These are phyloP conservation scores for Sporothrix euskadiensis DNA, from an alignment of 2,329 filamentous ascomycete genomes.

Conservation along the genomic window DNA sequence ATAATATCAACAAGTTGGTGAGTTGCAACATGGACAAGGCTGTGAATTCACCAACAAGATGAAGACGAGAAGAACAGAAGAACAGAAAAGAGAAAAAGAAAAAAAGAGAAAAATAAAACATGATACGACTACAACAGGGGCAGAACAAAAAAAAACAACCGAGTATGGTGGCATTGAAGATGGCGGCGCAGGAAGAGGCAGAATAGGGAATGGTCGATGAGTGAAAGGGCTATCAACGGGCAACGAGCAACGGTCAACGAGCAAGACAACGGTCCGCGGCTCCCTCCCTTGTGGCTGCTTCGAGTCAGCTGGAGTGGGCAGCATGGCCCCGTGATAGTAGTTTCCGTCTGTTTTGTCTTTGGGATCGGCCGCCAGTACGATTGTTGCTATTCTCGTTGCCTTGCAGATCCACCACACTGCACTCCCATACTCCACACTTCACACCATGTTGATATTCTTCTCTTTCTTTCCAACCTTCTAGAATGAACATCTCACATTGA, in stretches of 20 bases:
- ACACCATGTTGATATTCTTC: neutral
- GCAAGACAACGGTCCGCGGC: neutral
- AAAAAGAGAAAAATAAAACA: neutral
- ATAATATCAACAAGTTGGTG: slow-evolving; percentile 1
- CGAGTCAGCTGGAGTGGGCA: neutral
- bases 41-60: neutral
- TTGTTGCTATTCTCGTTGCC: neutral
- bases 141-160: neutral
- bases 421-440: neutral
- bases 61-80: neutral
- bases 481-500: neutral
- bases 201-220: neutral
- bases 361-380: no score
- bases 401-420: neutral
- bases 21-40: neutral
- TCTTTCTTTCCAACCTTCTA: neutral
- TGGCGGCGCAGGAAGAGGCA: neutral
- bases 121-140: neutral
- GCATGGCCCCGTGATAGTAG: neutral
- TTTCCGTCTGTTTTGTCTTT: neutral
- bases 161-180: no score
- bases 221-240: neutral
- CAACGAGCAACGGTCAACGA: neutral
- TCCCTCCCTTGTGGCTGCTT: neutral
- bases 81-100: neutral